Evolutionary conservation across 2,329 filamentous ascomycete species (phyloP), one percentile per base, ranked within the genome.

Genomic region (Ceratocystis ficicola): DNA sequence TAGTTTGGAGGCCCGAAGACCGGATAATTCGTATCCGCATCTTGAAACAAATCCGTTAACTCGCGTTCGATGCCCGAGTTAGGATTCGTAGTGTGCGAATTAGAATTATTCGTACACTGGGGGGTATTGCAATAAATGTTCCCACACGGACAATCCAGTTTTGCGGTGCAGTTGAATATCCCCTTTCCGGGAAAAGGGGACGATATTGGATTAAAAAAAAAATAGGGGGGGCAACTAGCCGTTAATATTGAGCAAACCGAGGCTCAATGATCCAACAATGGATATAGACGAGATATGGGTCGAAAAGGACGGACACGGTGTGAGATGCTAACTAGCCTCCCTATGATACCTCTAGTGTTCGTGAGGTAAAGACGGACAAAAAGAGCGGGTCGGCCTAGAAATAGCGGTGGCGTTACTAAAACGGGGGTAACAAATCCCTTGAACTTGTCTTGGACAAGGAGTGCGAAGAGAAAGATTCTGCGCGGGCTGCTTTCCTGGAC

Each of bases 101-200:
- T 32, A 50, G 44, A 63, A 65, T 48, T 63, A 63, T 64, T 46
- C 48, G 60, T 63, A 59, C 66, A 65, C 66, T 63, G 66, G 32
- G 59, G 36, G 61, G 63, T 65, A 57, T 63, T 36, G 17, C 41
- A 65, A 61, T 48, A 67, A 60, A 63, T 22, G 50, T 60, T 46
- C 30, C 15, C 60, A 44, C 62, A 67, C 30, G 52, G 41, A 28
- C 46, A 50, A 65, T 65, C 66, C 59, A 67, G 60, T 41, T 65
- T 67, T 67, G 63, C 63, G 48, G 52, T 55, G 36, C 57, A 41
- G 20, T 63, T 25, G n/a, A 48, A 65, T 44, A 59, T 61, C 60
- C 63, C 63, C 63, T 67, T 65, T 63, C 41, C 48, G 63, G 52
- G 61, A 65, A 67, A 67, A 65, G 63, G 63, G 50, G 63, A 67